These are phyloP conservation scores for Emmonsiellopsis sp. DNA, from an alignment of 2,329 filamentous ascomycete genomes.

Conservation along the genomic window DNA sequence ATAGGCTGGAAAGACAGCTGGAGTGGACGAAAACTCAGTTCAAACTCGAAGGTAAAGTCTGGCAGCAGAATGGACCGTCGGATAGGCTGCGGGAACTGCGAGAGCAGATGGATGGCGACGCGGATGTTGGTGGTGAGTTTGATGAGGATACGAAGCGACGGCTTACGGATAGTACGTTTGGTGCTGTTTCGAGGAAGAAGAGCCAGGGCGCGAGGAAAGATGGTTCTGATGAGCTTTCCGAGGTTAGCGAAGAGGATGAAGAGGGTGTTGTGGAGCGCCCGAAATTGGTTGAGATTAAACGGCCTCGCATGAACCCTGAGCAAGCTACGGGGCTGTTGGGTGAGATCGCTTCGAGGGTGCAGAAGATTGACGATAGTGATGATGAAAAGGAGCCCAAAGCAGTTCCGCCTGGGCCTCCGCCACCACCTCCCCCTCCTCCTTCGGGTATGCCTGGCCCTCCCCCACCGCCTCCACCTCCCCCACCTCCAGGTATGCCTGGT, in stretches of 20 bases:
- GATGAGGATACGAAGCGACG: conserved; percentile 50
- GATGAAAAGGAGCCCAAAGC: conserved; percentile 31
- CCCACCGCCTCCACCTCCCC: conserved; percentile 29
- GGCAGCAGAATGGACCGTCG: conserved; percentile 79
- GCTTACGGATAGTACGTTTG: conserved; percentile 64
- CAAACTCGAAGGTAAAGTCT: conserved; percentile 88
- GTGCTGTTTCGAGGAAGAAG: conserved; percentile 56
- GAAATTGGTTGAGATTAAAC: conserved; percentile 62
- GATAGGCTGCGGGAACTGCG: conserved; percentile 85
- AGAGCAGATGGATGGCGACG: conserved; percentile 80
- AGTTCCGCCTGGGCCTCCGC: conserved; percentile 28
- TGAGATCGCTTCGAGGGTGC: conserved; percentile 69
- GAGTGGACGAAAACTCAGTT: conserved; percentile 96
- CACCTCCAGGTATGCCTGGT: conserved; percentile 34
- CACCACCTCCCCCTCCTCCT: conserved; percentile 40
- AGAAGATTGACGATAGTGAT: conserved; percentile 63
- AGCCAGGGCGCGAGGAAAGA: conserved; percentile 32
- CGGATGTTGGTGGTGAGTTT: conserved; percentile 42
- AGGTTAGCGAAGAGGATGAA: conserved; percentile 47
- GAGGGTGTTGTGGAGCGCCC: conserved; percentile 70
- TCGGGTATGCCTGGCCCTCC: conserved; percentile 34
- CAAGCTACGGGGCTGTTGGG: conserved; percentile 59
- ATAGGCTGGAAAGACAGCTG: conserved; percentile 86
- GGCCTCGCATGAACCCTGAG: conserved; percentile 55
- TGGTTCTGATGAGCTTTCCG: conserved; percentile 30